These are phyloP conservation scores for Hymenotorrendiella dingleyae DNA, from an alignment of 2,329 filamentous ascomycete genomes.

Conservation along the genomic window DNA sequence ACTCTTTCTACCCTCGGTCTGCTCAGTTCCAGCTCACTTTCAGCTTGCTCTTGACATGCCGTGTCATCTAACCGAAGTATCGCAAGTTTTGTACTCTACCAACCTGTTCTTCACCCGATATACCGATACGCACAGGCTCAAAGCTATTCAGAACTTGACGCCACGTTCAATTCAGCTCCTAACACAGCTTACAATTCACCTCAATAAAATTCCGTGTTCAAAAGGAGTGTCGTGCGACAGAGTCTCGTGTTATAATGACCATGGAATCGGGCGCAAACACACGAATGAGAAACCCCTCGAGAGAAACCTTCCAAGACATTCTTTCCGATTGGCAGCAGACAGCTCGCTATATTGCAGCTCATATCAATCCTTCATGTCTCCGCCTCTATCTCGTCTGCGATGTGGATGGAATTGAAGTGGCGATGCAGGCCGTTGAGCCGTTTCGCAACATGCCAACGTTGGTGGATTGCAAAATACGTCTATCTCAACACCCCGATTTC, in stretches of 20 bases:
- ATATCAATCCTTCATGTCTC: slow-evolving; percentile 5
- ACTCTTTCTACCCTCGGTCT: too few species aligned
- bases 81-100: neutral
- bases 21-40: too few species aligned
- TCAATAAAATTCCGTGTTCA: neutral
- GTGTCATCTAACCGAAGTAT: neutral
- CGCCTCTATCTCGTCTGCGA: slow-evolving; percentile 1
- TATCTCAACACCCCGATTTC: neutral
- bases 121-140: neutral
- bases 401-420: neutral
- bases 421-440: neutral
- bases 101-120: slow-evolving; percentile 1
- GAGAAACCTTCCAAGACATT: neutral
- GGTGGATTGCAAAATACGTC: slow-evolving; percentile 1
- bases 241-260: neutral
- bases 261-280: neutral
- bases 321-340: neutral
- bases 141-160: neutral
- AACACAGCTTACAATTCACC: slow-evolving; percentile 3
- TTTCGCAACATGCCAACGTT: neutral
- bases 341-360: neutral
- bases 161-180: neutral
- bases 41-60: neutral
- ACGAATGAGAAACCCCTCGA: neutral
- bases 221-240: neutral